Evolutionary conservation across 2,329 filamentous ascomycete species (phyloP), one percentile per base, ranked within the genome.

Genomic region (Fusarium cyanostomum): DNA sequence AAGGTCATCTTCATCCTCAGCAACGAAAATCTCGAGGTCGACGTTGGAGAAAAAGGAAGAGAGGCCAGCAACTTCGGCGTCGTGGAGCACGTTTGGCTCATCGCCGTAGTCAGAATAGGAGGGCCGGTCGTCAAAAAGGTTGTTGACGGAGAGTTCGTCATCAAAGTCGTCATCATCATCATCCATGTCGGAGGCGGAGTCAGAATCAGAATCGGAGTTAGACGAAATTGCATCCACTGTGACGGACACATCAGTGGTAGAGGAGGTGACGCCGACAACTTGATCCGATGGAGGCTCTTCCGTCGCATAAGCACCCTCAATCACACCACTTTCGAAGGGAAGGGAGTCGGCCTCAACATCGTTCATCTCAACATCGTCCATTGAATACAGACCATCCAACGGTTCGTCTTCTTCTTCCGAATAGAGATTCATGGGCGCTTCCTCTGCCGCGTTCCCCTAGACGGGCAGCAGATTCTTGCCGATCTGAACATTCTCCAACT

Each of bases 21-120:
- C 69, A 2, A 74, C 26, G 28, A 69, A 76, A 1, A 77, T 61
- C 27, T 75, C 72, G 12, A 77, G 56, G 38, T 77, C 73, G 16
- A 73, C 66, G 5, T 33, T 16, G 3, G 53, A 39, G 1, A 37
- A 16, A 3, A 39, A 31, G 0, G 26, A 15, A 1, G 56, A 21
- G 2, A 46, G 34, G 2, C 65, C 69, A 1, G 68, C 35, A 1
- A 76, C 31, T 11, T 73, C 53, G 11, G 72, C 73, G 24, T 69
- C 67, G 52, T 73, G 67, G 10, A 77, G 41, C 5, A 76, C 54
- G 44, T 75, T 72, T 4, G 27, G 30, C 7, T 62, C 62, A 7
- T 56, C 52, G 1, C 59, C 54, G 10, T 51, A 42, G 4, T 68
- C 70, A 4, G 65, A 64, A 13, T 66, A 70, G 3, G 55, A 49